Evolutionary conservation across 257 asterid genomes (phyloP), one percentile per base, ranked within the genome.

Genomic region (Solanum ossicruentum): DNA sequence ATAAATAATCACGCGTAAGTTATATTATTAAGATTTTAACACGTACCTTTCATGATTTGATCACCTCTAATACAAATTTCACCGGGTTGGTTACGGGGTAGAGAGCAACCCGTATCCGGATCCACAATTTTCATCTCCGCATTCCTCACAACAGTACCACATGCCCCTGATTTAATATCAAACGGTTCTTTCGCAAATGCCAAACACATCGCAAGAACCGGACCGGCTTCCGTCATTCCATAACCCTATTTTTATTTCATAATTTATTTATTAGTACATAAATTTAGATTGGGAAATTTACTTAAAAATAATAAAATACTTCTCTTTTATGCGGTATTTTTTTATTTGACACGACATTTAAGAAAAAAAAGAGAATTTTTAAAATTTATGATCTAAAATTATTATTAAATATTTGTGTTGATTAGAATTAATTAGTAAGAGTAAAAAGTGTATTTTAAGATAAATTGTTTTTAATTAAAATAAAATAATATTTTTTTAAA

Each of bases 221-320:
- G 98, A 7, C 99, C 99, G 0, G 98, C 99, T 72, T 96, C 98
- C 0, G 99, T 96, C 99, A 96, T 96, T 12, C 99, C 99, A 67
- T 96, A 96, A 1, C 98, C 99, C 99, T 96, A 20, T 47, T 10
- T 21, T 13, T 21, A 77, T 77, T 51, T 4, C 18, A 39, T 4
- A 77, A 77, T 15, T 21, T 8, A 26, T 51, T 51, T 26, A 26
- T 15, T 26, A 52, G 65, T 9, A 39, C 9, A 77, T 26, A 21
- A 51, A 52, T 77, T 77, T 52, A 77, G 8, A 73, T 47, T 21
- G 8, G 3, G 9, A 75, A 49, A 51, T 23, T 49, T 51, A 49
- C 49, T 75, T 2, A 3, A 51, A 26, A 21, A 77, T 9, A 77
- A 23, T 51, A 77, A 15, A 23, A 49, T 15, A 49, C 18, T 16